Evolutionary conservation across 345 rosid genomes (phyloP).

Genomic region (Linum tenue): DNA sequence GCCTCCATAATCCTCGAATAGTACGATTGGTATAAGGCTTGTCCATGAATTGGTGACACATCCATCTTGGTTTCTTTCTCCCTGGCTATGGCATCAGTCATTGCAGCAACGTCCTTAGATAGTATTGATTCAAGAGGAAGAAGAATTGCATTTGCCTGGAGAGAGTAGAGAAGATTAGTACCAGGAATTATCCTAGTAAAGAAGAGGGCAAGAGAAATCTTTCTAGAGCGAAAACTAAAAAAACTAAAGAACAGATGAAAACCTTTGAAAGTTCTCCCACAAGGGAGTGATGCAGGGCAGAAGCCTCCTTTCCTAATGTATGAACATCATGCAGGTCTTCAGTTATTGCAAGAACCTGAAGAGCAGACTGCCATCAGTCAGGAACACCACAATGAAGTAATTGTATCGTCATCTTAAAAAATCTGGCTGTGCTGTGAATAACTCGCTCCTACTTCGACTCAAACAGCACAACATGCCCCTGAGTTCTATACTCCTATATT

Average conservation of each 20-base stretch:
- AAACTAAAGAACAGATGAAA: constrained; percentile 5
- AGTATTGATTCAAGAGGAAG: constrained; percentile 64
- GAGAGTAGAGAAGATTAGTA: constrained; percentile 12
- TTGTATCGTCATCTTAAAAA: neutral
- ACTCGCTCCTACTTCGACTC: no score
- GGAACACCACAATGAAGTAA: constrained; percentile 5
- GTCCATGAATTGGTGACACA: constrained; percentile 79
- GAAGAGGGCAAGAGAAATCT: neutral
- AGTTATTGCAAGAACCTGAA: constrained; percentile 78
- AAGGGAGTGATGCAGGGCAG: constrained; percentile 54
- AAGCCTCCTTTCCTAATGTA: constrained; percentile 82
- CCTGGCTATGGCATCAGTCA: constrained; percentile 65
- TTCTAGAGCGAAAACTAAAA: neutral
- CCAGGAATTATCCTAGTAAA: constrained; percentile 4
- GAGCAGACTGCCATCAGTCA: constrained; percentile 14
- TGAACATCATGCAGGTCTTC: constrained; percentile 86
- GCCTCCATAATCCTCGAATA: constrained; percentile 66
- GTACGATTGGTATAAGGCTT: constrained; percentile 84
- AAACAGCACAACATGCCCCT: no score
- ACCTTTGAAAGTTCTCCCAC: constrained; percentile 84
- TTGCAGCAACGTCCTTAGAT: constrained; percentile 79
- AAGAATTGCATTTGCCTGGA: constrained; percentile 70
- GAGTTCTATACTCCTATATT: no score
- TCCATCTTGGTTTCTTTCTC: constrained; percentile 72
- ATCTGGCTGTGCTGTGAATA: no score